Evolutionary conservation across 257 asterid genomes (phyloP), one percentile per base, ranked within the genome.

Genomic region (Paraleonurus japonicus): DNA sequence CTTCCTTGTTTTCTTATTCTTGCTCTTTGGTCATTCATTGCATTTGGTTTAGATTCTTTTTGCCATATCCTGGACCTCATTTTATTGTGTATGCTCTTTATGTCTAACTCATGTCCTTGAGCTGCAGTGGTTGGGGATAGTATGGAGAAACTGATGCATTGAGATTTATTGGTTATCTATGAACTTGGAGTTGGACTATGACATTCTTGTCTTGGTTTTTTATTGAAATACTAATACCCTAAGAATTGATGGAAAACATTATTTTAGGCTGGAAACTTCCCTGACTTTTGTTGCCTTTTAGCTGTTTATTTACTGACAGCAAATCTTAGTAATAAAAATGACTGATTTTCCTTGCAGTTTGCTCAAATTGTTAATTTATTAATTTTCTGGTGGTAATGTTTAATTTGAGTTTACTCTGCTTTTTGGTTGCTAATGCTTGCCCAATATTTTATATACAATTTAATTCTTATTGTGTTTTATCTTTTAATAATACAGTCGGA

Each of bases 401-500:
- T 28, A 47, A 35, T 30, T 67, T 63, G 71, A 45, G 33, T 65
- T 68, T 57, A 23, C 67, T 57, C 59, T 51, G 41, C 22, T 51
- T 17, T 60, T 47, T 17, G 41, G 69, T 50, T 33, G 19, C 53
- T 59, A n/a, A 41, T 28, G 16, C 22, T 43, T 45, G 35, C 67
- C 35, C 27, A 23, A 15, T 61, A 22, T 51, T 24, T 50, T 55
- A 6, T 37, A 48, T 60, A 28, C 20, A 16, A 43, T 13, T n/a
- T 13, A 17, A 8, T 69, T 37, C 58, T 78, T 37, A 73, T 62
- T 61, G n/a, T 71, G 26, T 61, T 47, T 62, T 79, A n/a, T 62
- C 45, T 65, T 70, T 65, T 53, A 19, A 7, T 77, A 68, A 35
- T 86, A 92, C 91, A 94, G 99, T 79, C 90, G 7, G 90, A 89